Base-by-base conservation (phyloP, 2,329 filamentous ascomycete species). In the Aspergillus chevalieri region DNA sequence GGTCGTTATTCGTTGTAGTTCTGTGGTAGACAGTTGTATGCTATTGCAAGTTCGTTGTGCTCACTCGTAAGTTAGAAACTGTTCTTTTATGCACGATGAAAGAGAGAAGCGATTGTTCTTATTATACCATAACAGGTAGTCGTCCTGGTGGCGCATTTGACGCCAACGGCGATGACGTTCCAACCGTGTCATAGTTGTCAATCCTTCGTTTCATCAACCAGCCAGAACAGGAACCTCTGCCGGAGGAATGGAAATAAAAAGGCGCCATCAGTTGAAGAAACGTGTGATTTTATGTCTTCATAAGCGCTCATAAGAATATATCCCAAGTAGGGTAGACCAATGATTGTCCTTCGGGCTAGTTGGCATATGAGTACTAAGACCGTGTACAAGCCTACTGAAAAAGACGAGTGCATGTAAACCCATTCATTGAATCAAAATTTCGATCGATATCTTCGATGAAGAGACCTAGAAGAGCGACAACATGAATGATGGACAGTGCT, bases 91-190 rank as follows among this genome's bases (percentile, higher is more conserved):
- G 34, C 15, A 36, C 3, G 34, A 15, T 36, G n/a, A 17, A 36
- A 36, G 34, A 36, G 34, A 17, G 34, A 38, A 38, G 38, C 3
- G 17, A 19, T 41, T 12, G 22, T 9, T 17, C 15, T 21, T 41
- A 19, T 41, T 41, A 41, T 41, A 41, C 10, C 3, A 41, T 30
- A 12, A 30, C 26, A 10, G 26, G 26, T 30, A 30, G 26, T 9
- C 26, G 8, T 30, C 10, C 38, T 41, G 38, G 42, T 44, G 42
- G 42, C 42, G 42, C n/a, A 39, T 19, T 39, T 19, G 19, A 39
- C 36, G 10, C 36, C 14, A 15, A 30, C 10, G 22, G n/a, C 47
- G 46, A 52, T 48, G 49, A 52, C 47, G 46, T 48, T 42, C 19
- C 21, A 41, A 22, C n/a, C 3, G n/a, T 46, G 43, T 48, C 43